These are phyloP conservation scores for Pontederia paniculata DNA, from an alignment of 176 grass and related monocot genomes.

Conservation along the genomic window DNA sequence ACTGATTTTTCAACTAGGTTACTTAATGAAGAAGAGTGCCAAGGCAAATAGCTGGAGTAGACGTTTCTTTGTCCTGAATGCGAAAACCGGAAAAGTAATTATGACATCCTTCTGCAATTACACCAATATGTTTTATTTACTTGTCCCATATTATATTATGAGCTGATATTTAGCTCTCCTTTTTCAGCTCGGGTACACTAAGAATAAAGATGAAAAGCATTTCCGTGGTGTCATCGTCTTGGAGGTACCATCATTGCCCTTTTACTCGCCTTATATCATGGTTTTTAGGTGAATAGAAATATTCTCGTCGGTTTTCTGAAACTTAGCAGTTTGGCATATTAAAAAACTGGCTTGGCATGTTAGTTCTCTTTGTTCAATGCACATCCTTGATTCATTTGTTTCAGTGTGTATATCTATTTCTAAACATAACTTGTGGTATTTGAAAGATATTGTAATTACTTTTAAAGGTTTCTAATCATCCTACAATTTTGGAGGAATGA, in stretches of 20 bases:
- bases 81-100: constrained; percentile 70
- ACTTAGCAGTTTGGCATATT: no score
- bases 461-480: no score
- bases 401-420: no score
- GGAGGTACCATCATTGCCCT: constrained; percentile 41
- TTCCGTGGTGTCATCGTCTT: constrained; percentile 59
- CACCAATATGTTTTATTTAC: not conserved
- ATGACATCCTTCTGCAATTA: not conserved
- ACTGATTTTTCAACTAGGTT: constrained; percentile 35
- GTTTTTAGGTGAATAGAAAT: no score
- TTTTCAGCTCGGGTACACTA: constrained; percentile 74
- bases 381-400: no score
- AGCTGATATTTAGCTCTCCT: not conserved
- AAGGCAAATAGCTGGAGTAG: constrained; percentile 62
- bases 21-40: constrained; percentile 54
- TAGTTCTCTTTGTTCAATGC: no score
- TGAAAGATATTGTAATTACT: no score
- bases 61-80: constrained; percentile 87
- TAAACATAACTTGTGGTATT: no score
- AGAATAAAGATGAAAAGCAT: constrained; percentile 76
- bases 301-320: no score
- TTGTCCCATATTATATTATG: not conserved
- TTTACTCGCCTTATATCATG: constrained; percentile 5
- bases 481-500: no score
- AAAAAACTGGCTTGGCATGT: no score